These are phyloP conservation scores for Candida ascalaphidarum DNA, from an alignment of 805 yeast genomes.

Conservation along the genomic window DNA sequence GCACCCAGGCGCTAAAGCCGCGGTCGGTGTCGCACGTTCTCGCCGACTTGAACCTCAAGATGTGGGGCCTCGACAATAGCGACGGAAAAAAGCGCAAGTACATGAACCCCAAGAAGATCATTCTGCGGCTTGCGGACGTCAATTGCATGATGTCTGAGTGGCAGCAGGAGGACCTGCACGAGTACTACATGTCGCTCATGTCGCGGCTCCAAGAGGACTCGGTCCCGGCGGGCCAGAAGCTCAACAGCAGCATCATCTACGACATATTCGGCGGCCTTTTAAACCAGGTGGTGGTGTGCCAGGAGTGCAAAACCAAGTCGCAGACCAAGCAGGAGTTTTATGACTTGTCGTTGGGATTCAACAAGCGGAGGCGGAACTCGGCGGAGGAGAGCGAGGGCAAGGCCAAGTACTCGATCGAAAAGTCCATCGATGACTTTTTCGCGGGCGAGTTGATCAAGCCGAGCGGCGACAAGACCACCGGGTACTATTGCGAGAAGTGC, in stretches of 20 bases:
- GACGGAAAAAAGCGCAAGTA: conserved; percentile 26
- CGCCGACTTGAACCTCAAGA: conserved; percentile 59
- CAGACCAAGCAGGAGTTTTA: conserved; percentile 89
- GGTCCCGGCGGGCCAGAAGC: conserved; percentile 81
- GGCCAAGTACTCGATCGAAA: conserved; percentile 55
- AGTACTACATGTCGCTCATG: conserved; percentile 88
- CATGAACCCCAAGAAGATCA: conserved; percentile 70
- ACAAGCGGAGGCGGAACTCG: conserved; percentile 23
- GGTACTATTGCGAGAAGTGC: conserved; percentile 87
- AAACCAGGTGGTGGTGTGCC: conserved; percentile 79
- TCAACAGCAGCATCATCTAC: conserved; percentile 74
- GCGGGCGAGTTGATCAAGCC: conserved; percentile 74
- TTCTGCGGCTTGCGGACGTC: conserved; percentile 67
- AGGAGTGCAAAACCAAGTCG: conserved; percentile 72
- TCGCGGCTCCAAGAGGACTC: conserved; percentile 86
- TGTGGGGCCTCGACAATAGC: conserved; percentile 54
- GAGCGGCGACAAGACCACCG: conserved; percentile 51
- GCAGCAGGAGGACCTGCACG: conserved; percentile 98
- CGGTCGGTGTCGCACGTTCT: conserved; percentile 57
- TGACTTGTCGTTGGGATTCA: conserved; percentile 79
- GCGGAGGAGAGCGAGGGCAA: conserved; percentile 9
- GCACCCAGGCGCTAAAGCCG: conserved; percentile 35
- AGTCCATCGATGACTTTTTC: conserved; percentile 74
- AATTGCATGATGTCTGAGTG: conserved; percentile 95
- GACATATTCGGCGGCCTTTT: conserved; percentile 92